Conservation (phyloP, 805 yeast species). For the Starmera caribaea region DNA sequence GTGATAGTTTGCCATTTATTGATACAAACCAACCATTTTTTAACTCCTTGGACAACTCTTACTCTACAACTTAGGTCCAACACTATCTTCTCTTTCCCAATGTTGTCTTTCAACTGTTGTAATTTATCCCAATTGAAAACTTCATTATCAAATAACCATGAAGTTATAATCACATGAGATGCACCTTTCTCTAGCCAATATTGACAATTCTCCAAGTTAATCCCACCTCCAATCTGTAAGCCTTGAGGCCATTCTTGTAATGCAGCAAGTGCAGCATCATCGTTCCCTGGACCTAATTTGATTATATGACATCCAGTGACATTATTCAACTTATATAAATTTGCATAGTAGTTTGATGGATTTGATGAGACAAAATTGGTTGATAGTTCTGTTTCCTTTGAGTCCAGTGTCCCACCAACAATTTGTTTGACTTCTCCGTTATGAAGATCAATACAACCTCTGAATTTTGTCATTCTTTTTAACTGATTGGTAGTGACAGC, state of each 20-base stretch:
- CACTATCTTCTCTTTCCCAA: conserved; percentile 65
- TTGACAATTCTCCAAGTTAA: conserved; percentile 61
- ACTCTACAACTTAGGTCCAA: conserved; percentile 82
- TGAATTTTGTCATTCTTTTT: conserved; percentile 63
- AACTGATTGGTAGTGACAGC: background rate
- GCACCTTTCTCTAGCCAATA: conserved; percentile 77
- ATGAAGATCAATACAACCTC: conserved; percentile 95
- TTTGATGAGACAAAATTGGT: conserved; percentile 76
- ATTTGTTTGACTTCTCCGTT: conserved; percentile 94
- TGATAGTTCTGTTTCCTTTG: conserved; percentile 38
- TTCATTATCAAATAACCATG: conserved; percentile 75
- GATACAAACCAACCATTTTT: conserved; percentile 88
- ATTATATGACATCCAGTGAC: conserved; percentile 86
- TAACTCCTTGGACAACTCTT: conserved; percentile 13
- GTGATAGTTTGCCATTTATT: conserved; percentile 96
- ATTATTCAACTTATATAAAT: conserved; percentile 47
- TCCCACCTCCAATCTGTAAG: conserved; percentile 92
- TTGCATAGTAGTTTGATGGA: conserved; percentile 68
- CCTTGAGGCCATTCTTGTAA: conserved; percentile 59
- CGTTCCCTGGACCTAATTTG: conserved; percentile 80
- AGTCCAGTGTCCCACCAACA: conserved; percentile 80
- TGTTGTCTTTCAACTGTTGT: conserved; percentile 33
- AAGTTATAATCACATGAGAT: conserved; percentile 81
- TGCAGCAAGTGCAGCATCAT: conserved; percentile 74
- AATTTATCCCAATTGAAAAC: conserved; percentile 44